Percentiles rank a stretch among this genome's conserved stretches.
These are phyloP conservation scores for Casuarina equisetifolia DNA, from an alignment of 306 rosid genomes.

Conservation along the genomic window DNA sequence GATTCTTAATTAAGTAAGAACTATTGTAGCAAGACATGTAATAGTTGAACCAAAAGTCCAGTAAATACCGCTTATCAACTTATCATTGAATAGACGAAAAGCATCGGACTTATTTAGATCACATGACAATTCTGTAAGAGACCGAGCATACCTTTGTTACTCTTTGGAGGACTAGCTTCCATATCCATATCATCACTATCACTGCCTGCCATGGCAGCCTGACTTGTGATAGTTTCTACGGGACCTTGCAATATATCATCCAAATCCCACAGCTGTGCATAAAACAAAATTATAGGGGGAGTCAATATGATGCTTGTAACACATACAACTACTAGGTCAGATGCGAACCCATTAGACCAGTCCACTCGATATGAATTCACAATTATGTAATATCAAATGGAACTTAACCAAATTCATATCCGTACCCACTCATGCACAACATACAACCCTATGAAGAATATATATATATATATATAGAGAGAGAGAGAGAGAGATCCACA, in stretches of 20 bases:
- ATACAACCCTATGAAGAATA: neutral
- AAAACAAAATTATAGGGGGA: neutral
- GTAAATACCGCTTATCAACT: neutral
- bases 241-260: conserved; percentile 58
- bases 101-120: neutral
- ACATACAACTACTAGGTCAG: neutral
- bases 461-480: neutral
- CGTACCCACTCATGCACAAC: neutral
- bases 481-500: conserved; percentile 30
- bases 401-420: neutral
- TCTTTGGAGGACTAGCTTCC: conserved; percentile 39
- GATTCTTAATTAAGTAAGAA: neutral
- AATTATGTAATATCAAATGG: no score
- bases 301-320: neutral
- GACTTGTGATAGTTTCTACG: conserved; percentile 29
- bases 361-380: no score
- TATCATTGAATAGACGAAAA: neutral
- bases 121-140: neutral
- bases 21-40: neutral
- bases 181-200: conserved; percentile 63
- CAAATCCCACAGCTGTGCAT: conserved; percentile 73
- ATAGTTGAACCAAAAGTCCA: neutral
- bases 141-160: conserved; percentile 41
- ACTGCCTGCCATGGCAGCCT: conserved; percentile 32
- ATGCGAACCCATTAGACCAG: no score